These are phyloP conservation scores for Phytophthora syringae DNA, from an alignment of 352 stramenopile genomes.

Conservation along the genomic window DNA sequence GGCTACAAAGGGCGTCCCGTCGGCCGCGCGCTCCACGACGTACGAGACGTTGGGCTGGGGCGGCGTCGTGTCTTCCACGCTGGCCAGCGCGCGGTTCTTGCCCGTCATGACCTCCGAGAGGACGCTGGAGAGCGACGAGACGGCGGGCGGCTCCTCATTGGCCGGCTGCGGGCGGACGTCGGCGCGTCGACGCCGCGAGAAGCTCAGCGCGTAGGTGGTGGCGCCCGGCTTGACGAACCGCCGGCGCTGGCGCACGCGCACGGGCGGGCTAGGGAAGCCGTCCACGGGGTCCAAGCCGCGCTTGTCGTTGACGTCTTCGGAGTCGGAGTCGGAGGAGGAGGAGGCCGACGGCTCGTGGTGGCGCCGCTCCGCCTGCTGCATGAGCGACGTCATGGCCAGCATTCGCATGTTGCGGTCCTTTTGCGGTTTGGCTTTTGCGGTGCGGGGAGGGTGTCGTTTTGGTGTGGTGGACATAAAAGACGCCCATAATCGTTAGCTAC, in stretches of 20 bases:
- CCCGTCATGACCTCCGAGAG: slow-evolving; percentile 57
- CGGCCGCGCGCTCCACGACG: slow-evolving; percentile 40
- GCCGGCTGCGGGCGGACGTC: neutral
- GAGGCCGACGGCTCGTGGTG: no score
- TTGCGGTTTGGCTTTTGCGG: no score
- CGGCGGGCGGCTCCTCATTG: slow-evolving; percentile 2
- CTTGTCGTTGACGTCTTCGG: no score
- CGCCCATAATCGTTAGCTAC: no score
- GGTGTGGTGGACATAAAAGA: no score
- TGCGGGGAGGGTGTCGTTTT: no score
- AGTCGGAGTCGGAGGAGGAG: no score
- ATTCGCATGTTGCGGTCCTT: no score
- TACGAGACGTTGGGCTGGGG: slow-evolving; percentile 43
- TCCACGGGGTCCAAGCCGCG: slow-evolving; percentile 35
- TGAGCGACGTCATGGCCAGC: no score
- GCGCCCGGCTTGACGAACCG: slow-evolving; percentile 59
- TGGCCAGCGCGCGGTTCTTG: slow-evolving; percentile 46
- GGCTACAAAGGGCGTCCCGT: slow-evolving; percentile 52
- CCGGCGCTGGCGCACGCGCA: slow-evolving; percentile 33
- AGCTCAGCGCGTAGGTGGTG: slow-evolving; percentile 56
- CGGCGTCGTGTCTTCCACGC: slow-evolving; percentile 50
- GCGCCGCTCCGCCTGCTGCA: no score
- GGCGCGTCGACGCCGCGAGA: slow-evolving; percentile 31
- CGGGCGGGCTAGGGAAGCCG: slow-evolving; percentile 28
- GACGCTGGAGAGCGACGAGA: slow-evolving; percentile 63